These are phyloP conservation scores for Haplographium delicatum DNA, from an alignment of 495 filamentous ascomycete genomes.

Conservation along the genomic window DNA sequence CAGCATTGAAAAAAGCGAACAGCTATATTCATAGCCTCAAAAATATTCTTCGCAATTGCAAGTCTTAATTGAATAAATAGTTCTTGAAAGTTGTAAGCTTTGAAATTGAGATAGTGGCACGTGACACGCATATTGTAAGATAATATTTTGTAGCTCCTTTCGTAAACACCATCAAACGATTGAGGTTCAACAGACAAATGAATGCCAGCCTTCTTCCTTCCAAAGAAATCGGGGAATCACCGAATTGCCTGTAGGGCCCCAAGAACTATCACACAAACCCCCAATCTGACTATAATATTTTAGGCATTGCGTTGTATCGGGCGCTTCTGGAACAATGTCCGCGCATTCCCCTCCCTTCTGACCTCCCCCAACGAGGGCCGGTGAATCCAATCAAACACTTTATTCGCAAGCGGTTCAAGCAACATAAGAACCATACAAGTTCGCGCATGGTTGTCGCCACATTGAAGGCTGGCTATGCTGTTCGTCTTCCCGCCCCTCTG, in stretches of 20 bases:
- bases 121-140: too few relatives aligned
- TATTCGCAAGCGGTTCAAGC: slow-evolving; percentile 49
- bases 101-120: too few relatives aligned
- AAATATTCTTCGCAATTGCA: too few relatives aligned
- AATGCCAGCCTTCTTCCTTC: slow-evolving; percentile 24
- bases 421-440: slow-evolving; percentile 42
- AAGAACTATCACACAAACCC: not conserved
- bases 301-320: slow-evolving; percentile 26
- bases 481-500: slow-evolving; percentile 1
- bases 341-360: slow-evolving; percentile 14
- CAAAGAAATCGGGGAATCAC: slow-evolving; percentile 15
- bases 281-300: too few relatives aligned
- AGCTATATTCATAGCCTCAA: too few relatives aligned
- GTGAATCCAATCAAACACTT: slow-evolving; percentile 35
- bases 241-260: slow-evolving; percentile 22
- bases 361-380: slow-evolving; percentile 1
- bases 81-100: too few relatives aligned
- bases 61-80: too few relatives aligned
- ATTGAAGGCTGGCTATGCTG: slow-evolving; percentile 53
- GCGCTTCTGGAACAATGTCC: slow-evolving; percentile 21
- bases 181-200: slow-evolving; percentile 18
- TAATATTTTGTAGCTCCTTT: too few relatives aligned
- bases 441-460: slow-evolving; percentile 37
- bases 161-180: too few relatives aligned
- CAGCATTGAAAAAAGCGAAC: too few relatives aligned